Conservation (phyloP, 768 basidiomycete species). For the Serendipita sp. region DNA sequence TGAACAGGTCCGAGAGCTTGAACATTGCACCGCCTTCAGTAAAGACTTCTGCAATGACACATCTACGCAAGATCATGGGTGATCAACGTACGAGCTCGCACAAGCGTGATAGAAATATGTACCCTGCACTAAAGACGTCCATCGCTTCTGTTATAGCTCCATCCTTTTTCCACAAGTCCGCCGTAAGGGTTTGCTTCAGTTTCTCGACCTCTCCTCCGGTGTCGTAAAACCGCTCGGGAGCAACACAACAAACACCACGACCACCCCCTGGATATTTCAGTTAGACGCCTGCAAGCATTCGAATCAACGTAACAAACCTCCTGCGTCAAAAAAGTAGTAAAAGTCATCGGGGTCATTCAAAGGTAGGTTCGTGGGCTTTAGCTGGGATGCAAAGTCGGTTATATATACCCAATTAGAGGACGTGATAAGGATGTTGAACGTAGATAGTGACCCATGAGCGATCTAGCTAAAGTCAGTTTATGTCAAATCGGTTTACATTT, state of each 20-base stretch:
- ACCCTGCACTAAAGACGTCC: constrained; percentile 88
- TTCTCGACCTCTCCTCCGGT: constrained; percentile 54
- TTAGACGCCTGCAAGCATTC: no score
- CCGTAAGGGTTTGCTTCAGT: constrained; percentile 34
- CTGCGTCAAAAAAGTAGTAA: constrained; percentile 95
- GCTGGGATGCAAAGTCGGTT: constrained; percentile 79
- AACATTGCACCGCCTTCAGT: constrained; percentile 88
- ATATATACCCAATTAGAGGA: constrained; percentile 94
- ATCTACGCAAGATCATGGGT: constrained; percentile 19
- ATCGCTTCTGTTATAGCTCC: constrained; percentile 84
- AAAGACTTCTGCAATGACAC: constrained; percentile 91
- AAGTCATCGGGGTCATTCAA: constrained; percentile 96
- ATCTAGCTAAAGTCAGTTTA: constrained; percentile 26
- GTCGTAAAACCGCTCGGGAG: constrained; percentile 89
- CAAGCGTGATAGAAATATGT: background rate
- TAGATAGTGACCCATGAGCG: constrained; percentile 97
- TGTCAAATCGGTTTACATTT: background rate
- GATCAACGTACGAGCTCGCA: background rate
- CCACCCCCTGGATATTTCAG: constrained; percentile 27
- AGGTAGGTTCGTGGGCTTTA: constrained; percentile 91
- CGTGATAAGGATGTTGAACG: constrained; percentile 89
- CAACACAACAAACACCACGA: constrained; percentile 85
- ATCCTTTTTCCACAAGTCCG: constrained; percentile 45
- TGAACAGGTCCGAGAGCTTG: constrained; percentile 87
- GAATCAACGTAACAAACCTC: background rate